Evolutionary conservation across 1,284 basidiomycete species (phyloP).

Genomic region (Sanguinoderma infundibulare): DNA sequence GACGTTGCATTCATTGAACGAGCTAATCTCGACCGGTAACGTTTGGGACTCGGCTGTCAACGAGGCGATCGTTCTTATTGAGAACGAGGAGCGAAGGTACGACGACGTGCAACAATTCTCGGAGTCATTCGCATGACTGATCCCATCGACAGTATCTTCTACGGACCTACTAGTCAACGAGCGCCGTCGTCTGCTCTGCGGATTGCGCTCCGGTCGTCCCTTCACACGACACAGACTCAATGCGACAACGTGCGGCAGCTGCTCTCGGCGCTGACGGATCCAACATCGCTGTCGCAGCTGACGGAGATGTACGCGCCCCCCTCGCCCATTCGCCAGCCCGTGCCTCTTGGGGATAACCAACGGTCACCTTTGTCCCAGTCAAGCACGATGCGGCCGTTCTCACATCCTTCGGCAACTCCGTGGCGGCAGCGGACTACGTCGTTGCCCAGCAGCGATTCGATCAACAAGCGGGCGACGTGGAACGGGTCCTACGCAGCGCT

Average conservation of each 20-base stretch:
- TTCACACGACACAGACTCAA: constrained; percentile 75
- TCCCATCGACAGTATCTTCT: constrained; percentile 33
- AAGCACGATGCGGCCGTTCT: constrained; percentile 40
- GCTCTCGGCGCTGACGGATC: constrained; percentile 72
- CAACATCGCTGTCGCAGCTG: constrained; percentile 69
- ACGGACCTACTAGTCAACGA: constrained; percentile 46
- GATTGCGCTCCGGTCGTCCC: constrained; percentile 68
- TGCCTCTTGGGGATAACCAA: constrained; percentile 41
- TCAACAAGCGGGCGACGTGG: constrained; percentile 75
- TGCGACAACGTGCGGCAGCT: constrained; percentile 81
- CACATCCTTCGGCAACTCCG: constrained; percentile 39
- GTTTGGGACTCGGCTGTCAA: constrained; percentile 75
- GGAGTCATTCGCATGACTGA: not conserved
- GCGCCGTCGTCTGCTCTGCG: constrained; percentile 65
- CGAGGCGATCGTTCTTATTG: constrained; percentile 65
- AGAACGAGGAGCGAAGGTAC: constrained; percentile 71
- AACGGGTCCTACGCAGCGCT: constrained; percentile 64
- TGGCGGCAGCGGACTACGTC: constrained; percentile 31
- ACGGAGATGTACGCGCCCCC: constrained; percentile 86
- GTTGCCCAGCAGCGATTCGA: constrained; percentile 20
- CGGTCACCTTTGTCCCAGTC: constrained; percentile 45
- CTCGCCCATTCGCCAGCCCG: constrained; percentile 53
- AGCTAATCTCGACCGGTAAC: constrained; percentile 66
- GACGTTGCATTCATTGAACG: constrained; percentile 66
- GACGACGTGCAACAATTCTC: constrained; percentile 10